Evolutionary conservation across 2,329 filamentous ascomycete species (phyloP), one percentile per base, ranked within the genome.

Genomic region (Zopfia rhizophila): DNA sequence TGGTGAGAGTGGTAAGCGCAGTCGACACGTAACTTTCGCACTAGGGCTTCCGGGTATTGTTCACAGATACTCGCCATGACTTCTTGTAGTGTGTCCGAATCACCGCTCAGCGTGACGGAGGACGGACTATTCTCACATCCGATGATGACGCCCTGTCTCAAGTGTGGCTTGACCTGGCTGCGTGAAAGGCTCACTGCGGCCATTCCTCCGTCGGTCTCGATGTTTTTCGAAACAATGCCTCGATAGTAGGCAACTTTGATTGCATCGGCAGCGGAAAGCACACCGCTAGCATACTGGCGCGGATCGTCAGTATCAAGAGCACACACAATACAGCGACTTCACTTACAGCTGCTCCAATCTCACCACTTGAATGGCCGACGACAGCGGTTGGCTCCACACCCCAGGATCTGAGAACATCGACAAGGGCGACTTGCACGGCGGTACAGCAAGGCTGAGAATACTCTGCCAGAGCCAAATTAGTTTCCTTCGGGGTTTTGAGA

Each of bases 211-310:
- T 22, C 16, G 4, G 13, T 7, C 3, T 4, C 40, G 18, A 39
- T 21, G 2, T 27, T n/a, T 7, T 38, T 42, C 11, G 39, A 22
- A 1, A 33, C 33, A 21, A 47, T 13, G 3, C 59, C 60, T 3
- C 60, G 43, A 18, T 51, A 47, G 25, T 51, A 60, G 8, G 62
- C 60, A 12, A 45, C 30, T 1, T 33, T 18, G 12, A 64, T 59
- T 8, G 62, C 60, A 12, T 63, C 53, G 12, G 24, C 13, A 3
- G 36, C 35, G 2, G 56, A 65, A 2, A 55, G 13, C 19, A 17
- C 56, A 1, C 68, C 70, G 8, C 60, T 63, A 7, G 63, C 63
- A 17, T 75, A 74, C 2, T 99, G 94, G 94, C 89, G 92, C 53
- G 91, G 90, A n/a, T n/a, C n/a, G n/a, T n/a, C n/a, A n/a, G n/a